Conservation (phyloP, 2,329 filamentous ascomycete genomes). For the Cordyceps cicadae region DNA sequence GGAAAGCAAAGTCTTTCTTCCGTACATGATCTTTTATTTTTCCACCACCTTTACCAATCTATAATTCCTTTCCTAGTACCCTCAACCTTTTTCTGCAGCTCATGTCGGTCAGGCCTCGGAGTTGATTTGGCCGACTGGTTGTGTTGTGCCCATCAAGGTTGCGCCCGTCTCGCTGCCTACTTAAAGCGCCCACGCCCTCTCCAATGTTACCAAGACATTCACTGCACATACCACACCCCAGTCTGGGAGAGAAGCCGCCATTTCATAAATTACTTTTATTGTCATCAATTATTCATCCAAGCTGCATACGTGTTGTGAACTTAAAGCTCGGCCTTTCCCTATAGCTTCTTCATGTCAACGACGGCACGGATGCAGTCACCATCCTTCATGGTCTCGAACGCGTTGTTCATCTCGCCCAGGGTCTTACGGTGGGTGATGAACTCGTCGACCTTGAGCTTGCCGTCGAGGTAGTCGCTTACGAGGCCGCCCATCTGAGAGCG, state of each 20-base stretch:
- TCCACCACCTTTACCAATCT: too few species aligned
- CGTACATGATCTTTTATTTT: too few species aligned
- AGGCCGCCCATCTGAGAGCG: slow-evolving; percentile 83
- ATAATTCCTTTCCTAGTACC: too few species aligned
- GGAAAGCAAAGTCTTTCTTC: too few species aligned
- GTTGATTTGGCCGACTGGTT: neutral
- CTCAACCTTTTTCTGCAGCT: too few species aligned
- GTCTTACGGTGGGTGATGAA: slow-evolving; percentile 96
- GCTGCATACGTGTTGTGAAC: neutral
- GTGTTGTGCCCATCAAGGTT: neutral
- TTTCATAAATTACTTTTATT: neutral
- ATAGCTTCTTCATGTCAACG: slow-evolving; percentile 52
- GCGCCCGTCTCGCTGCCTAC: neutral
- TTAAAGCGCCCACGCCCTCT: neutral
- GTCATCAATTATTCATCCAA: neutral
- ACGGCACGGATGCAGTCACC: slow-evolving; percentile 97
- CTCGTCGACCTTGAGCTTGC: slow-evolving; percentile 94
- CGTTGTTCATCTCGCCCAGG: slow-evolving; percentile 75
- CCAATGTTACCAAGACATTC: neutral
- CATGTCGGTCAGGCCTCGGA: neutral
- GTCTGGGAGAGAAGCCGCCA: neutral
- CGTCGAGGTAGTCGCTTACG: slow-evolving; percentile 80
- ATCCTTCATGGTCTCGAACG: slow-evolving; percentile 88
- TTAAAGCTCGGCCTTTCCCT: neutral
- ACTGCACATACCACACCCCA: neutral